Evolutionary conservation across 768 basidiomycete species (phyloP).

Genomic region (Rhizopogon vulgaris): DNA sequence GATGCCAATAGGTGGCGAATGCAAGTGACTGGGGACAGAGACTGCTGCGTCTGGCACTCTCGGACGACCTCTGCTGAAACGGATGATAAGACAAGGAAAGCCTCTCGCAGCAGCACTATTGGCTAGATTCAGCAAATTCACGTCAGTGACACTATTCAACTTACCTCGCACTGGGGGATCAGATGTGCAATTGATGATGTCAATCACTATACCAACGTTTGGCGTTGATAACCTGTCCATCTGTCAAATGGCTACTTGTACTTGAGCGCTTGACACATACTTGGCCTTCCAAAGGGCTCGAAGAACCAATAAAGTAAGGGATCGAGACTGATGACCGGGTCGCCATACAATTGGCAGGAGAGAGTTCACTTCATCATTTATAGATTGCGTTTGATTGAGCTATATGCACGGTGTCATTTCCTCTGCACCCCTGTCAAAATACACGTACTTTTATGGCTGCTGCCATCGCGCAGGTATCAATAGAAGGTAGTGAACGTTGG

Average conservation of each 20-base stretch:
- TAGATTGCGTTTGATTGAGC: neutral
- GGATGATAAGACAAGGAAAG: constrained; percentile 26
- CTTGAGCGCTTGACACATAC: neutral
- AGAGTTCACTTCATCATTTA: neutral
- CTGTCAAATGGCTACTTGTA: neutral
- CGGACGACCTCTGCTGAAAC: constrained; percentile 14
- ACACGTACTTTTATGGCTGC: constrained; percentile 18
- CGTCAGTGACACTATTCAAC: neutral
- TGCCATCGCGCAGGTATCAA: constrained; percentile 6
- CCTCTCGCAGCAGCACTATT: constrained; percentile 27
- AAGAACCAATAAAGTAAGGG: constrained; percentile 10
- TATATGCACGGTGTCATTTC: neutral
- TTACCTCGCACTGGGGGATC: constrained; percentile 21
- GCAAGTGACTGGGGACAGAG: constrained; percentile 30
- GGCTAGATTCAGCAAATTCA: constrained; percentile 11
- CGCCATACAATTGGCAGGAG: neutral
- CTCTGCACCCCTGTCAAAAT: neutral
- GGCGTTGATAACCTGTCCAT: neutral
- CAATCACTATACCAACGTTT: constrained; percentile 14
- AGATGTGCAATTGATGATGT: constrained; percentile 21
- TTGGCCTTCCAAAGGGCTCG: constrained; percentile 16
- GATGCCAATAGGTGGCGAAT: constrained; percentile 59
- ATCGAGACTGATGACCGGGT: neutral
- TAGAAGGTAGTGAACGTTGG: constrained; percentile 8
- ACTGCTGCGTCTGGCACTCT: constrained; percentile 7